These are phyloP conservation scores for Nemania sp. DNA, from an alignment of 2,329 filamentous ascomycete genomes.

Conservation along the genomic window DNA sequence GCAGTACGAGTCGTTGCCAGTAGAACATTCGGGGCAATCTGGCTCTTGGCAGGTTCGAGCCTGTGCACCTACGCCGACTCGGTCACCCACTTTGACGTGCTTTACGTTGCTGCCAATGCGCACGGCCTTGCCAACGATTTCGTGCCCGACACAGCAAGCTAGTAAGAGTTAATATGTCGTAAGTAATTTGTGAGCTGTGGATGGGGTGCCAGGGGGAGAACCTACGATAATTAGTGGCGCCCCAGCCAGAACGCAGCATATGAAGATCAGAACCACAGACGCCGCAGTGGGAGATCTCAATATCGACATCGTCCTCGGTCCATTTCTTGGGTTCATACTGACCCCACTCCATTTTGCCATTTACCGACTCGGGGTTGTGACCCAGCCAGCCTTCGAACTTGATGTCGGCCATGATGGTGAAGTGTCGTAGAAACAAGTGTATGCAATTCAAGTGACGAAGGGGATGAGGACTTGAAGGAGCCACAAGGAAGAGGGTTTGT, in stretches of 20 bases:
- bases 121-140: constrained; percentile 65
- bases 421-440: neutral
- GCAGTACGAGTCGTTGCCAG: constrained; percentile 51
- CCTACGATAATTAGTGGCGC: constrained; percentile 46
- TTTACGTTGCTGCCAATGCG: constrained; percentile 64
- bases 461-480: neutral
- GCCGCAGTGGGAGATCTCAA: constrained; percentile 68
- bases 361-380: constrained; percentile 44
- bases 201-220: constrained; percentile 1
- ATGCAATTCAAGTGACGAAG: neutral
- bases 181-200: neutral
- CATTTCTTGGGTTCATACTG: constrained; percentile 67
- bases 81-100: constrained; percentile 45
- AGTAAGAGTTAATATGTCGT: constrained; percentile 22
- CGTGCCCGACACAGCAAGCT: constrained; percentile 64
- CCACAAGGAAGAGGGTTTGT: neutral
- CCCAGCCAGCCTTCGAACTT: constrained; percentile 60
- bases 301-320: constrained; percentile 68
- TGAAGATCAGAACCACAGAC: constrained; percentile 68
- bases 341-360: constrained; percentile 60
- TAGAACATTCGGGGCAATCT: constrained; percentile 49
- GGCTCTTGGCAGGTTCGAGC: constrained; percentile 56
- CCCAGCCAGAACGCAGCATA: constrained; percentile 60
- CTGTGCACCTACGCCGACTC: constrained; percentile 60
- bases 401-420: constrained; percentile 21